Percentiles rank a stretch among this genome's conserved stretches.
phyloP scores from a whole-genome alignment of 768 basidiomycete genomes.

The Rhodotorula taiwanensis region DNA sequence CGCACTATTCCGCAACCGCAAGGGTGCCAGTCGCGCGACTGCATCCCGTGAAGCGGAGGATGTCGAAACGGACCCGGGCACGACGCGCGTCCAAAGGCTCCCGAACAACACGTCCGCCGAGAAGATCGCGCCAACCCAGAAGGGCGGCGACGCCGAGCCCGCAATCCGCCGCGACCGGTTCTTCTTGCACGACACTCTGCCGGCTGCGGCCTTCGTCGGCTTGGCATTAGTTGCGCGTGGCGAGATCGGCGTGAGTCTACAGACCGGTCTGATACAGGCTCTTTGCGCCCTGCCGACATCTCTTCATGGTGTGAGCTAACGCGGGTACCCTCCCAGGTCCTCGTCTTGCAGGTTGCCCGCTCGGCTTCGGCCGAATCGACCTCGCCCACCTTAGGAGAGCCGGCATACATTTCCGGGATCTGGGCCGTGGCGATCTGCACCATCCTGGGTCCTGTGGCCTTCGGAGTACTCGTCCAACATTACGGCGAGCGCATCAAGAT shows the following conservation, averaged over 20 bases:
- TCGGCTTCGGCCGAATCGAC: background rate
- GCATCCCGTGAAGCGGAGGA: too few relatives aligned
- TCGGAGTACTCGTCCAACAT: slow-evolving; percentile 32
- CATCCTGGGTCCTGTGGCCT: slow-evolving; percentile 49
- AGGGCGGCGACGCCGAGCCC: background rate
- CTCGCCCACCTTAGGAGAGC: slow-evolving; percentile 43
- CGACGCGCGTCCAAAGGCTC: too few relatives aligned
- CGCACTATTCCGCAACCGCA: background rate
- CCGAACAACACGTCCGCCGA: too few relatives aligned
- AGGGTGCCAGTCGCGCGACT: background rate
- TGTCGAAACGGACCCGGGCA: too few relatives aligned
- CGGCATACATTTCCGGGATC: slow-evolving; percentile 54
- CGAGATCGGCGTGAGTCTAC: slow-evolving; percentile 55
- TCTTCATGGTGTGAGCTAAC: too few relatives aligned
- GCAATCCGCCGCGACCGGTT: background rate
- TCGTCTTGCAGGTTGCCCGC: slow-evolving; percentile 51
- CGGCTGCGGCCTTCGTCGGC: slow-evolving; percentile 50
- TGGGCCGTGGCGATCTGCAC: slow-evolving; percentile 58
- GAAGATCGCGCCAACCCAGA: background rate
- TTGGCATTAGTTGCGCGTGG: slow-evolving; percentile 62
- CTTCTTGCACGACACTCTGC: slow-evolving; percentile 34
- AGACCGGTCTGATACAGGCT: background rate
- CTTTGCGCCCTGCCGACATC: slow-evolving; percentile 12
- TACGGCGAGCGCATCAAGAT: slow-evolving; percentile 16
- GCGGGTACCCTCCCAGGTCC: slow-evolving; percentile 39